A percentile compares a stretch with the other conserved stretches of the same genome.
Evolutionary conservation across 2,329 filamentous ascomycete genomes (phyloP).

Genomic region (Monosporascus sp.): DNA sequence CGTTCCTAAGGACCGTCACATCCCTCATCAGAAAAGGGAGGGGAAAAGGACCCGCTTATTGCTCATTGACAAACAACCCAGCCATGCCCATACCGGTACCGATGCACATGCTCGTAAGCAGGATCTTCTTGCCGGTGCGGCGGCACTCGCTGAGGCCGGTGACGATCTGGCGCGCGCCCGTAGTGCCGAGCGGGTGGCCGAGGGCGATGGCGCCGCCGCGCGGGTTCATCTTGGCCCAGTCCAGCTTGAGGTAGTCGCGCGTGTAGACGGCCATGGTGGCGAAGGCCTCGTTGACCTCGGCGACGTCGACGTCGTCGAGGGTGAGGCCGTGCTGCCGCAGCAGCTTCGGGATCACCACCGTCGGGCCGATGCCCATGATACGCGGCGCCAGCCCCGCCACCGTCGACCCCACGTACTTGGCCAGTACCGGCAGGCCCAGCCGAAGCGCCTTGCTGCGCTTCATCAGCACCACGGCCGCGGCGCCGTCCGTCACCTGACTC

Average conservation of each 20-base stretch:
- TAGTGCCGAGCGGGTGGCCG: conserved; percentile 76
- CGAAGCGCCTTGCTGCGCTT: conserved; percentile 84
- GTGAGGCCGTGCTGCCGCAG: conserved; percentile 72
- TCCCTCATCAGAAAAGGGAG: no score
- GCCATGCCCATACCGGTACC: conserved; percentile 67
- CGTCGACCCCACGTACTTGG: conserved; percentile 90
- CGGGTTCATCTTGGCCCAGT: conserved; percentile 73
- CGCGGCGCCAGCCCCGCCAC: conserved; percentile 85
- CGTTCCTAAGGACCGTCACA: no score
- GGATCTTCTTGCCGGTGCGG: conserved; percentile 80
- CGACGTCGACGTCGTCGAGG: conserved; percentile 78
- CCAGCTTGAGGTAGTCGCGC: conserved; percentile 63
- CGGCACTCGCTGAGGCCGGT: conserved; percentile 83
- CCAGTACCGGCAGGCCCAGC: conserved; percentile 85
- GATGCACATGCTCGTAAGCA: conserved; percentile 88
- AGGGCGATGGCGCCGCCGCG: conserved; percentile 78
- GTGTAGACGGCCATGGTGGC: conserved; percentile 98
- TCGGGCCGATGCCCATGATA: conserved; percentile 93
- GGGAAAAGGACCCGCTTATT: conserved; percentile 13
- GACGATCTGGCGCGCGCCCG: conserved; percentile 76
- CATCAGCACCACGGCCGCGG: conserved; percentile 87
- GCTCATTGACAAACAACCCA: conserved; percentile 60
- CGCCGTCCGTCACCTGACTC: conserved; percentile 90
- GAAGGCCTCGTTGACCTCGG: conserved; percentile 97
- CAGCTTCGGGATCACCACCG: conserved; percentile 73